Conservation (phyloP, 1,284 basidiomycete genomes). For the Rhodotorula glutinis region DNA sequence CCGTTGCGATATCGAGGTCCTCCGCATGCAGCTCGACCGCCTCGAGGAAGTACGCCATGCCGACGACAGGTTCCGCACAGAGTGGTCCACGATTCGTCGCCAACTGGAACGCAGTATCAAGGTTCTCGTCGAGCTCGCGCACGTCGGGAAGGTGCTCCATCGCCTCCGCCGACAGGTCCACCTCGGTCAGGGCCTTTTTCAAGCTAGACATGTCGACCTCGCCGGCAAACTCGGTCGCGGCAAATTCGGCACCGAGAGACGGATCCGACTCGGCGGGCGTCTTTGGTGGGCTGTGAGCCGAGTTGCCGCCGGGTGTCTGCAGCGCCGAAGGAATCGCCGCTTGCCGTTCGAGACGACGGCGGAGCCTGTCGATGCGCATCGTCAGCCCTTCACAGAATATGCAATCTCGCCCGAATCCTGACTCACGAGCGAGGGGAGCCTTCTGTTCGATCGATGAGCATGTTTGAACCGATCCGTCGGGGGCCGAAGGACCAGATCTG, state of each 20-base stretch:
- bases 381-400: not conserved
- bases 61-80: constrained; percentile 92
- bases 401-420: no score
- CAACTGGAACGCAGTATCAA: constrained; percentile 94
- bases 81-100: constrained; percentile 90
- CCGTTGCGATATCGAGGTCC: constrained; percentile 48
- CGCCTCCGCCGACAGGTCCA: constrained; percentile 7
- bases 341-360: constrained; percentile 37
- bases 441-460: constrained; percentile 66
- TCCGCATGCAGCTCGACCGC: constrained; percentile 57
- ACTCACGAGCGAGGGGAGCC: constrained; percentile 47
- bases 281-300: constrained; percentile 18
- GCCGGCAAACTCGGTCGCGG: constrained; percentile 29
- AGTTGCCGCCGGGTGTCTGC: constrained; percentile 28
- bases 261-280: constrained; percentile 16
- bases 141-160: constrained; percentile 38
- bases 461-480: constrained; percentile 76
- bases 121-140: constrained; percentile 69
- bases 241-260: constrained; percentile 26
- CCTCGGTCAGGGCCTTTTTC: constrained; percentile 19
- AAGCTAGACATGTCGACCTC: constrained; percentile 29
- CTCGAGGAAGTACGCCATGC: constrained; percentile 88
- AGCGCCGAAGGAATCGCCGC: constrained; percentile 28
- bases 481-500: constrained; percentile 91
- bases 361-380: constrained; percentile 17